phyloP scores from a whole-genome alignment of 352 stramenopile genomes.

The Globisporangium splendens region DNA sequence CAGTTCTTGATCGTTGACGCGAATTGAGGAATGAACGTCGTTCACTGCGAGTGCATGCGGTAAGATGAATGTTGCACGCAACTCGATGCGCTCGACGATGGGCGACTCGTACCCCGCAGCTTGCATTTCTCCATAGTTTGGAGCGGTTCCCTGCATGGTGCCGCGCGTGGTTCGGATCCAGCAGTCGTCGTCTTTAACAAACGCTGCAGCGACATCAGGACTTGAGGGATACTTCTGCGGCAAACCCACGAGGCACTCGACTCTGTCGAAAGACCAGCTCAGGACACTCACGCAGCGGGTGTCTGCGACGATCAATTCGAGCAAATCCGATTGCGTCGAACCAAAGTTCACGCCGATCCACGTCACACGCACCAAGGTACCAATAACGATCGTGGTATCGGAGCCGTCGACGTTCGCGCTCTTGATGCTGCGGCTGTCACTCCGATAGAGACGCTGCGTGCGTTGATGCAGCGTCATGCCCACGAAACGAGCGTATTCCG shows the following conservation, averaged over 20 bases:
- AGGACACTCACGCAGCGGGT: conserved; percentile 40
- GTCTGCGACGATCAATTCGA: conserved; percentile 37
- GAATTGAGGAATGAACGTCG: conserved; percentile 5
- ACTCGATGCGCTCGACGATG: conserved; percentile 46
- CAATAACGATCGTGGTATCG: conserved; percentile 26
- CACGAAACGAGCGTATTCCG: conserved; percentile 40
- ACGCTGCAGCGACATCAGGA: conserved; percentile 1
- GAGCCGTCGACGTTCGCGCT: conserved; percentile 14
- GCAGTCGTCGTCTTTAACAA: conserved; percentile 38
- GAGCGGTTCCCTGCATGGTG: conserved; percentile 35
- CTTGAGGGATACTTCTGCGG: conserved; percentile 19
- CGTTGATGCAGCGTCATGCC: conserved; percentile 38
- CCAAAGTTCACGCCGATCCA: conserved; percentile 66
- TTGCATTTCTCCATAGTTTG: conserved; percentile 50
- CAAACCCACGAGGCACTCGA: conserved; percentile 61
- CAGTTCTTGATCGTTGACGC: background rate
- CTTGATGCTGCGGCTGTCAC: conserved; percentile 44
- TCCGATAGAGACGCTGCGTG: conserved; percentile 47
- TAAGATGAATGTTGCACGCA: conserved; percentile 27
- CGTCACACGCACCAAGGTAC: conserved; percentile 34
- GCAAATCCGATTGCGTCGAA: conserved; percentile 16
- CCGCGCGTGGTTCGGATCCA: conserved; percentile 19
- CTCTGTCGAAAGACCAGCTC: conserved; percentile 28
- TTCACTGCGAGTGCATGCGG: conserved; percentile 52
- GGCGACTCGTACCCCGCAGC: conserved; percentile 38